A percentile compares a stretch with the other conserved stretches of the same genome.
Evolutionary conservation across 2,329 filamentous ascomycete species (phyloP).

Genomic region (Ascochyta fabae): DNA sequence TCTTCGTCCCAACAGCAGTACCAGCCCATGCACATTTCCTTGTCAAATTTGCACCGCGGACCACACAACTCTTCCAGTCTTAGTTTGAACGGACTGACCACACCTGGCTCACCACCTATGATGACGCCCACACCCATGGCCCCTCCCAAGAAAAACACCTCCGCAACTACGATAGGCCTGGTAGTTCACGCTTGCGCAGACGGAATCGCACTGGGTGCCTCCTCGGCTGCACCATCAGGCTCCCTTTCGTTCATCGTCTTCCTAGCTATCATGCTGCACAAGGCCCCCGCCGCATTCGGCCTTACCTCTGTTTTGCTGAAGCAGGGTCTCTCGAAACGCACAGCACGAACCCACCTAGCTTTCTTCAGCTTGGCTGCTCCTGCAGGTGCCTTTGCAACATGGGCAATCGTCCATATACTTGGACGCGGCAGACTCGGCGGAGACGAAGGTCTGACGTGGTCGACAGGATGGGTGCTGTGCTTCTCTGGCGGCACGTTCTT

Average conservation of each 20-base stretch:
- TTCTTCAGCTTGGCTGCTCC: slow-evolving; percentile 93
- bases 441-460: slow-evolving; percentile 75
- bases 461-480: slow-evolving; percentile 89
- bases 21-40: slow-evolving; percentile 81
- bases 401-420: slow-evolving; percentile 76
- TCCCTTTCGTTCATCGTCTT: slow-evolving; percentile 87
- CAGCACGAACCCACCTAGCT: slow-evolving; percentile 81
- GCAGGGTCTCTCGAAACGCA: slow-evolving; percentile 87
- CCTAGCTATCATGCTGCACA: slow-evolving; percentile 95
- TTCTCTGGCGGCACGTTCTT: slow-evolving; percentile 96
- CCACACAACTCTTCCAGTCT: slow-evolving; percentile 50
- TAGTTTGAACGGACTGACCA: slow-evolving; percentile 42
- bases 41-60: slow-evolving; percentile 75
- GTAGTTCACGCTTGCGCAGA: slow-evolving; percentile 96
- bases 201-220: slow-evolving; percentile 93
- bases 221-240: slow-evolving; percentile 67
- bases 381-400: slow-evolving; percentile 82
- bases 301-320: slow-evolving; percentile 88
- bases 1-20: slow-evolving; percentile 64
- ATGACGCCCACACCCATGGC: slow-evolving; percentile 45
- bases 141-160: slow-evolving; percentile 43
- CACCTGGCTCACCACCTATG: slow-evolving; percentile 30
- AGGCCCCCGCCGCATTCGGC: slow-evolving; percentile 94
- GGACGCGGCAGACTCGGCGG: slow-evolving; percentile 66
- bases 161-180: slow-evolving; percentile 78